Base-by-base conservation (phyloP, 768 basidiomycete species). In the Termitomyces titanicus region DNA sequence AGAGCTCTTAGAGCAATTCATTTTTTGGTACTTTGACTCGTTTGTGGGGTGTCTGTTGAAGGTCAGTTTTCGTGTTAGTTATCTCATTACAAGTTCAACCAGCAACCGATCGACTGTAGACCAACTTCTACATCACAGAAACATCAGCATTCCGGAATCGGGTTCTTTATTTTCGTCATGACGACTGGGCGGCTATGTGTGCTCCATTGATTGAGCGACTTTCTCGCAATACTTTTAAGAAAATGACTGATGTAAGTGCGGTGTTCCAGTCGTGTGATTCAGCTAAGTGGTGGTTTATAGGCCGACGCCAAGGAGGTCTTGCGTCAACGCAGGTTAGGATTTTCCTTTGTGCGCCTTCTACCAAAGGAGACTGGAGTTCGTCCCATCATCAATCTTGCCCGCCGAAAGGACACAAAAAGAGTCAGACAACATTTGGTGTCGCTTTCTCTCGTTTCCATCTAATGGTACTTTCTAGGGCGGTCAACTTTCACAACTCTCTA, bases 351-450 rank as follows among this genome's bases (percentile, higher is more conserved):
- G 15, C 82, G 97, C 2, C 76, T 98, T 7, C 74, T 99, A 18
- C 97, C 97, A 0, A 99, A 98, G 68, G 95, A 95, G 55, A 91
- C 85, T 3, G 97, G 97, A 0, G 92, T 98, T 3, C 79, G 97
- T 29, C 95, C 95, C 0, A 96, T 98, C 57, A 90, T 97, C 25
- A 98, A 99, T 65, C 74, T 98, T 40, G 79, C 85, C 22, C 79
- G 85, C 49, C 78, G 74, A 63, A 72, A 69, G 53, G 65, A 67
- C 25, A 62, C 55, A 55, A 64, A 66, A 63, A 71, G 66, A 59
- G 76, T 74, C 47, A 25, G 59, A 34, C 18, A 0, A 8, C 45
- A 53, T 22, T 40, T 9, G 46, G 15, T 10, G 17, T n/a, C n/a
- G 11, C 17, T 42, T 25, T 38, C 45, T 18, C 24, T 33, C 9